These are phyloP conservation scores for Sporisorium graminicola DNA, from an alignment of 1,284 basidiomycete genomes.

Conservation along the genomic window DNA sequence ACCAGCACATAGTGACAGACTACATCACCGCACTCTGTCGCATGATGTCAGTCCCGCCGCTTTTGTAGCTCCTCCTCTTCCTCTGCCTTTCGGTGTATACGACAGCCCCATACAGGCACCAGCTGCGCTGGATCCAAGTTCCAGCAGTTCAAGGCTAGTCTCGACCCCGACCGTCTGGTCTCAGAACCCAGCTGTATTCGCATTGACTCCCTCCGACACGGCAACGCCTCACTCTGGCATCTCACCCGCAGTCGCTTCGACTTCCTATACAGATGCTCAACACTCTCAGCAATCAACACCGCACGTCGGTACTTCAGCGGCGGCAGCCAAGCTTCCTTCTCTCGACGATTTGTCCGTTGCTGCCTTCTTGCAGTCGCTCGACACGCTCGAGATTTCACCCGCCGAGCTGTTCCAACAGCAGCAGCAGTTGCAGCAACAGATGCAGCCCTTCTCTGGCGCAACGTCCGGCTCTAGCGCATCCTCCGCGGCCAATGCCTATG, in stretches of 20 bases:
- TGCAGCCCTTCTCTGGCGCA: constrained; percentile 21
- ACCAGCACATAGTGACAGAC: constrained; percentile 7
- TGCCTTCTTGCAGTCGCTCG: constrained; percentile 66
- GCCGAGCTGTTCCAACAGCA: constrained; percentile 54
- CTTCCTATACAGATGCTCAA: not conserved
- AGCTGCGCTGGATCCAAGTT: not conserved
- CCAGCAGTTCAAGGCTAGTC: not conserved
- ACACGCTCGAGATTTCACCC: constrained; percentile 65
- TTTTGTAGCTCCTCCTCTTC: not conserved
- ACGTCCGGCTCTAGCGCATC: constrained; percentile 7
- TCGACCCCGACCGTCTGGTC: constrained; percentile 23
- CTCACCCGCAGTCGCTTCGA: constrained; percentile 7
- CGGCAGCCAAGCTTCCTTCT: constrained; percentile 32
- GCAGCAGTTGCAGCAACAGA: constrained; percentile 30
- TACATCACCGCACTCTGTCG: constrained; percentile 5
- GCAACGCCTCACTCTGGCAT: constrained; percentile 19
- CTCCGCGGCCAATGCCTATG: not conserved
- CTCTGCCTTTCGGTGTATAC: constrained; percentile 2
- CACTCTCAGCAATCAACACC: not conserved
- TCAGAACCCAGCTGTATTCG: constrained; percentile 12
- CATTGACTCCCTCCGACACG: constrained; percentile 28
- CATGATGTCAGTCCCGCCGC: constrained; percentile 3
- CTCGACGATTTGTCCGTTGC: constrained; percentile 64
- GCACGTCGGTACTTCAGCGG: not conserved
- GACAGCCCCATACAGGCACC: constrained; percentile 15